Percentiles rank a stretch among this genome's conserved stretches.
Evolutionary conservation across 768 basidiomycete species (phyloP).

Genomic region (Pisolithus tinctorius): DNA sequence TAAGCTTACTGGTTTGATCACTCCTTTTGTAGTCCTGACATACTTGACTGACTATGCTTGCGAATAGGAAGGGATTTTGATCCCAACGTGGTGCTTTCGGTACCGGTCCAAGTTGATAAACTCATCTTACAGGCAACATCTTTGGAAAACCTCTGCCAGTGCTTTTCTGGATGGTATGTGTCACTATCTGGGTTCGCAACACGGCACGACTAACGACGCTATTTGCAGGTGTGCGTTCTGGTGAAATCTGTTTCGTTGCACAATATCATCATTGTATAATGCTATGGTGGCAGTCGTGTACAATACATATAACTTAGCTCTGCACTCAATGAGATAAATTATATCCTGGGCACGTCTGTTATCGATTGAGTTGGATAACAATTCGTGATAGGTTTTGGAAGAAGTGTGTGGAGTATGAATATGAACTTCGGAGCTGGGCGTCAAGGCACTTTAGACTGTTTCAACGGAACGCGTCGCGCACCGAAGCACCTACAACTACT

Average conservation of each 20-base stretch:
- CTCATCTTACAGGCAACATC: constrained; percentile 91
- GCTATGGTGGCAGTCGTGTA: constrained; percentile 17
- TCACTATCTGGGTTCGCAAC: not conserved
- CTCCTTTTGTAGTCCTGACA: not conserved
- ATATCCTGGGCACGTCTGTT: too few species aligned
- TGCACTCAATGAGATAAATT: too few species aligned
- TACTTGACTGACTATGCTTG: constrained; percentile 1
- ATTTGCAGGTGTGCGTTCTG: constrained; percentile 65
- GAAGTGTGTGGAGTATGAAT: not conserved
- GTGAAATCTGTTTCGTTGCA: constrained; percentile 32
- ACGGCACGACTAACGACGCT: not conserved
- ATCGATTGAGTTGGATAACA: not conserved
- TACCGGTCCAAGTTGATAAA: constrained; percentile 85
- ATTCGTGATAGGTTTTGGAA: not conserved
- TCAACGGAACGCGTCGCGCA: too few species aligned
- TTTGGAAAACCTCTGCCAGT: constrained; percentile 92
- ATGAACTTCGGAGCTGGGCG: not conserved
- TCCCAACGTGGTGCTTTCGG: constrained; percentile 64
- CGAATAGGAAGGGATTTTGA: constrained; percentile 85
- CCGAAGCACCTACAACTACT: not conserved
- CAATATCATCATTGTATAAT: constrained; percentile 2
- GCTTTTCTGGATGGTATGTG: constrained; percentile 85
- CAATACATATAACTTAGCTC: constrained; percentile 4
- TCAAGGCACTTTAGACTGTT: too few species aligned
- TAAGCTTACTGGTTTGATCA: constrained; percentile 75